Conservation (phyloP, 495 filamentous ascomycete species). For the Penicillium mononematosum region DNA sequence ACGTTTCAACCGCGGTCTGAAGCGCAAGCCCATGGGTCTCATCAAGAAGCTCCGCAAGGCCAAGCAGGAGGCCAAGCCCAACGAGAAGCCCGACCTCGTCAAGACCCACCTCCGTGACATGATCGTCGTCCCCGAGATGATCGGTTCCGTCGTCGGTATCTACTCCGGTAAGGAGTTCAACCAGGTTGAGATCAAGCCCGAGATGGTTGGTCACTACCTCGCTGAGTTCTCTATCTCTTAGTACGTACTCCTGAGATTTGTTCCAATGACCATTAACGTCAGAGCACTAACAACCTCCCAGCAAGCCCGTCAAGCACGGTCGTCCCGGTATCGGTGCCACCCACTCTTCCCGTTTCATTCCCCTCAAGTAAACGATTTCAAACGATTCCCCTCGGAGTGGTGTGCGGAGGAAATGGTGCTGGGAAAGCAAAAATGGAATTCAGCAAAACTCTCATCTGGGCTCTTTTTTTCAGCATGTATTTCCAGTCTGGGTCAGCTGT, state of each 20-base stretch:
- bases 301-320: conserved; percentile 99
- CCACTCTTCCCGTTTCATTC: conserved; percentile 99
- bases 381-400: conserved; percentile 46
- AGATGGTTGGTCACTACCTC: conserved; percentile 99
- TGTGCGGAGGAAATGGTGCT: conserved; percentile 42
- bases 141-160: conserved; percentile 95
- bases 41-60: conserved; percentile 99
- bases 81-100: conserved; percentile 99
- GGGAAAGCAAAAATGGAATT: conserved; percentile 44
- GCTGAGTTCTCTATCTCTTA: conserved; percentile 99
- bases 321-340: conserved; percentile 99
- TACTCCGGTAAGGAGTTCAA: conserved; percentile 99
- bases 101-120: conserved; percentile 99
- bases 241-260: conserved; percentile 60
- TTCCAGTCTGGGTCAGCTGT: conserved; percentile 49
- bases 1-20: conserved; percentile 98
- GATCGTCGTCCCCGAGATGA: conserved; percentile 99
- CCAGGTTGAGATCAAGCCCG: conserved; percentile 99
- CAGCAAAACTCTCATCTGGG: conserved; percentile 32
- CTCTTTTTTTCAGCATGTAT: conserved; percentile 47
- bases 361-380: conserved; percentile 80
- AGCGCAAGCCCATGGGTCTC: conserved; percentile 99
- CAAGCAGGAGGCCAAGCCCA: conserved; percentile 99
- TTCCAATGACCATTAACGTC: neutral
- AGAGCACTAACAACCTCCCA: conserved; percentile 47